phyloP scores from a whole-genome alignment of 768 basidiomycete genomes.

The Suillus discolor region DNA sequence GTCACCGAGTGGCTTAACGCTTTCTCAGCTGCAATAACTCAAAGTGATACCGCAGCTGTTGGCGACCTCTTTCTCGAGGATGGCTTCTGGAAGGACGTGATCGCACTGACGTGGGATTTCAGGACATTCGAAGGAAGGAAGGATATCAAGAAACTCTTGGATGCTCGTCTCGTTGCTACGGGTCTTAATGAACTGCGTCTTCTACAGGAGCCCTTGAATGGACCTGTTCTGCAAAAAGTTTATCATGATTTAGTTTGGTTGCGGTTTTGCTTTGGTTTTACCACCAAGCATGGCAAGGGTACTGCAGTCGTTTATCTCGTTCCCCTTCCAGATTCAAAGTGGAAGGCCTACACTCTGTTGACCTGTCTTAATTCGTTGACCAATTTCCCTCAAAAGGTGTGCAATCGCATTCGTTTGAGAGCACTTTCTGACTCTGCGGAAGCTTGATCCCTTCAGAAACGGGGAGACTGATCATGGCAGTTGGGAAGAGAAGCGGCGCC shows the following conservation, averaged over 20 bases:
- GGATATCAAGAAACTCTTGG: constrained; percentile 41
- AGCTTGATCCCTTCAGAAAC: constrained; percentile 45
- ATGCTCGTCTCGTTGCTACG: constrained; percentile 37
- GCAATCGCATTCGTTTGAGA: not conserved
- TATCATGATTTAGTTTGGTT: constrained; percentile 64
- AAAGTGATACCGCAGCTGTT: constrained; percentile 19
- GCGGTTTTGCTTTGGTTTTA: constrained; percentile 57
- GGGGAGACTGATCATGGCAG: constrained; percentile 48
- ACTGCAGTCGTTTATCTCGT: constrained; percentile 58
- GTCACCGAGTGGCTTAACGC: constrained; percentile 27
- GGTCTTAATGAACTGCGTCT: constrained; percentile 22
- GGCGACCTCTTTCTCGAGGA: constrained; percentile 31
- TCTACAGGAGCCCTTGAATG: constrained; percentile 25
- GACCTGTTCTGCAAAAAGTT: constrained; percentile 37
- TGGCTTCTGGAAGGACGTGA: constrained; percentile 54
- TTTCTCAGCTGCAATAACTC: constrained; percentile 25
- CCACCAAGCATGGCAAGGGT: constrained; percentile 47
- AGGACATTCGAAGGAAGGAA: constrained; percentile 46
- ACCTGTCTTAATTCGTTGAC: constrained; percentile 64
- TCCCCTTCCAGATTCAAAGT: constrained; percentile 42
- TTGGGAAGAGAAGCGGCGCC: constrained; percentile 51
- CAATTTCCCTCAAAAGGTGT: constrained; percentile 51
- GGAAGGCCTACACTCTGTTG: constrained; percentile 64
- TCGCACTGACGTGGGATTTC: constrained; percentile 59
- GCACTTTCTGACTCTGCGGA: constrained; percentile 3